Evolutionary conservation across 116 monocot species (phyloP).

Genomic region (Iris pallida): DNA sequence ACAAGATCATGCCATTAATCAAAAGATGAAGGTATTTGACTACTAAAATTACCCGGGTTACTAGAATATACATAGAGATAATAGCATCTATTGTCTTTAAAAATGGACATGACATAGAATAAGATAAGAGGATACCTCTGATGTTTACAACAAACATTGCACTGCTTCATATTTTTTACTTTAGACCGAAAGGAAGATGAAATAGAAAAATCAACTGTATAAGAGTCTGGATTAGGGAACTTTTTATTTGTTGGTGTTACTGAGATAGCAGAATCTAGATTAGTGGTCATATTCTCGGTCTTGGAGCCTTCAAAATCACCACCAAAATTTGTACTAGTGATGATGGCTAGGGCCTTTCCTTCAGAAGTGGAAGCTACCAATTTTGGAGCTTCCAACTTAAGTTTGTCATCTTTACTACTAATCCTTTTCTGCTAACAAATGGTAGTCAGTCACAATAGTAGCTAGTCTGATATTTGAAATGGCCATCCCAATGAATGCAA

Average conservation of each 20-base stretch:
- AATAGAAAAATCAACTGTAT: background rate
- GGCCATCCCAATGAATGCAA: no score
- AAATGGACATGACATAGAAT: background rate
- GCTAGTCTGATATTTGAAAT: no score
- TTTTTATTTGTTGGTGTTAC: background rate
- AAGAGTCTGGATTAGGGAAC: background rate
- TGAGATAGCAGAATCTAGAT: conserved; percentile 3
- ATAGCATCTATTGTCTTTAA: background rate
- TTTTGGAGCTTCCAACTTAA: background rate
- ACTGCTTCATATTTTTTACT: conserved; percentile 2
- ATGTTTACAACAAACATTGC: conserved; percentile 5
- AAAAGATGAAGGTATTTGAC: no score
- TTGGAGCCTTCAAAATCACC: background rate
- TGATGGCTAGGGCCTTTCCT: background rate
- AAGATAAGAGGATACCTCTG: conserved; percentile 10
- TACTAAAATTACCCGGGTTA: no score
- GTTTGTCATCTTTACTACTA: background rate
- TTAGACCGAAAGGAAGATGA: background rate
- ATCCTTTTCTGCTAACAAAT: conserved; percentile 2
- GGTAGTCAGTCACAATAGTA: no score
- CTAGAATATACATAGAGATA: no score
- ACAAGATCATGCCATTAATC: no score
- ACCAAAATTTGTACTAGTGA: background rate
- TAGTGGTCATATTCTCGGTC: background rate
- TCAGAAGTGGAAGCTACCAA: background rate